Evolutionary conservation across 495 filamentous ascomycete species (phyloP).

Genomic region (Penicillium chermesinum): DNA sequence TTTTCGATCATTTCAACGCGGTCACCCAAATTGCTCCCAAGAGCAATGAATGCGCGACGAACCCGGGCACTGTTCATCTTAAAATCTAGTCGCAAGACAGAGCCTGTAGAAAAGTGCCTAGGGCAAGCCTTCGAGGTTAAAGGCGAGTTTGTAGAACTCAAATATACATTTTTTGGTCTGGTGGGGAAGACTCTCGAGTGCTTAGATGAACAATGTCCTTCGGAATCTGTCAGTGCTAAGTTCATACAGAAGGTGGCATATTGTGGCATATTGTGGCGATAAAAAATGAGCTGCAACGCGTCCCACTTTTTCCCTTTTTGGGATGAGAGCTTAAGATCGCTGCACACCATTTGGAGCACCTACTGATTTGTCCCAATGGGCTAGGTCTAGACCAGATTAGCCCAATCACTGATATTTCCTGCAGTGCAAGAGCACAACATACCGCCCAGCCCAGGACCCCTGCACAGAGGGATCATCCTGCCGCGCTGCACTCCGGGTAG

Average conservation of each 20-base stretch:
- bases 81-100: constrained; percentile 12
- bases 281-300: not conserved
- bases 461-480: not conserved
- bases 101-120: constrained; percentile 25
- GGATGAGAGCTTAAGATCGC: not conserved
- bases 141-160: constrained; percentile 9
- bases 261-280: not conserved
- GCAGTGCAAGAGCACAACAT: not conserved
- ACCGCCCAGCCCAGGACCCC: not conserved
- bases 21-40: constrained; percentile 93
- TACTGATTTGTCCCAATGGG: not conserved
- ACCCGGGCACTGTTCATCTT: constrained; percentile 22
- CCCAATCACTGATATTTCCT: not conserved
- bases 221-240: not conserved
- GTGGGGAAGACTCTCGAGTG: no score
- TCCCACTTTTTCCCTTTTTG: not conserved
- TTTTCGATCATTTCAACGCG: constrained; percentile 74
- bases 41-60: constrained; percentile 71
- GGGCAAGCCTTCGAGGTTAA: constrained; percentile 8
- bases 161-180: constrained; percentile 7
- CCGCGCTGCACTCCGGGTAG: not conserved
- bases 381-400: not conserved
- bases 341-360: not conserved
- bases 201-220: no score
- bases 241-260: not conserved